Base-by-base conservation (phyloP, 768 basidiomycete genomes). In the Naganishia randhawae region DNA sequence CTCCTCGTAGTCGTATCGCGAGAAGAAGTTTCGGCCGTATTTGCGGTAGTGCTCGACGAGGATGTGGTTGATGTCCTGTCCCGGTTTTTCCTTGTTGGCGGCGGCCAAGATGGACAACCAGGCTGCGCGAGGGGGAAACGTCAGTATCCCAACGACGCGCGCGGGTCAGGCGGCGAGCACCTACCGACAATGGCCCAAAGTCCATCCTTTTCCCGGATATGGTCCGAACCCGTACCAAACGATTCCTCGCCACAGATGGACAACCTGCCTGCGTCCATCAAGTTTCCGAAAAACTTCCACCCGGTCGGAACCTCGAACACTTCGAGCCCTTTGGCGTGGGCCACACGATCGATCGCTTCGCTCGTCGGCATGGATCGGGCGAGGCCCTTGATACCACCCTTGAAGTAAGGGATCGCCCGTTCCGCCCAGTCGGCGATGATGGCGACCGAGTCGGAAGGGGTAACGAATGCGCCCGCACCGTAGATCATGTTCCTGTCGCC, bases 401-500 rank as follows among this genome's bases (percentile, higher is more conserved):
- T 85, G 70, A 81, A 81, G 73, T 81, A 81, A 10, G 80, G 80
- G 55, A 81, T 81, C n/a, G 76, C 74, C 71, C 77, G 77, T 63
- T 80, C 76, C 77, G 83, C 91, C 91, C 92, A 97, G 81, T 98
- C 88, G 35, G 96, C 96, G 76, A 99, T 99, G 83, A 99, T 92
- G 31, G 96, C 96, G 68, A 99, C 95, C 10, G 91, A 94, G 81
- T 99, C 96, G 9, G 89, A 90, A 17, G 96, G 96, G 13, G 95
- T 98, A 71, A 99, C 96, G 80, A 99, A 99, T 51, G 96, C 96
- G 70, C 90, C 89, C 79, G 90, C 89, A 73, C 96, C 96, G 81
- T 99, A 99, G 77, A 99, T 98, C 96, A 99, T 98, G 84, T 99
- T 98, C 71, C 96, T 83, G 80, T 98, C 96, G 45, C 96, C 95